These are phyloP conservation scores for Trametes villosa DNA, from an alignment of 768 basidiomycete species.

Conservation along the genomic window DNA sequence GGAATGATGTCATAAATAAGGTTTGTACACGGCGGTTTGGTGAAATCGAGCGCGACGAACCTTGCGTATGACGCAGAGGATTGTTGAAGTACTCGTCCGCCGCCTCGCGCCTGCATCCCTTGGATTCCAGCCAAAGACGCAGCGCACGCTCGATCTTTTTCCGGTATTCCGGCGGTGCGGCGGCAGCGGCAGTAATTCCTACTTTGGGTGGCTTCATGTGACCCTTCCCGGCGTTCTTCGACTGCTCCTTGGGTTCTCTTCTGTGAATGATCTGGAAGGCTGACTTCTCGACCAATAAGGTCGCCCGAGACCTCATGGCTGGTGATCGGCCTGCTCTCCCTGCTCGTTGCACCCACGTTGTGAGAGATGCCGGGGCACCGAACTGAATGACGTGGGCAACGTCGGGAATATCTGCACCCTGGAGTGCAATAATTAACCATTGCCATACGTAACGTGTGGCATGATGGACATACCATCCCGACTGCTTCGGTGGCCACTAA, in stretches of 20 bases:
- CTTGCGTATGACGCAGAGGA: constrained; percentile 25
- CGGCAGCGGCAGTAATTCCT: no score
- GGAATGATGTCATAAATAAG: no score
- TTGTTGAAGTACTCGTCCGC: constrained; percentile 40
- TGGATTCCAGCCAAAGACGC: constrained; percentile 34
- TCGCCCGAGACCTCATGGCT: neutral
- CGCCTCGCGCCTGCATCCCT: constrained; percentile 35
- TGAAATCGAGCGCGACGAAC: no score
- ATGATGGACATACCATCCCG: neutral
- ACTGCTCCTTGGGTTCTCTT: neutral
- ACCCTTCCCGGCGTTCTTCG: neutral
- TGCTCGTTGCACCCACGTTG: constrained; percentile 38
- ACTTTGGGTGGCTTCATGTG: neutral
- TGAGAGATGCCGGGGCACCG: constrained; percentile 36
- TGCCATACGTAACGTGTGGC: neutral
- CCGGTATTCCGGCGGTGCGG: neutral
- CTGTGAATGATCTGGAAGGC: neutral
- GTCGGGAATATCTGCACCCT: constrained; percentile 36
- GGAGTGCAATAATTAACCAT: constrained; percentile 8
- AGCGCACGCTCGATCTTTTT: constrained; percentile 37
- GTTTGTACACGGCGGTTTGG: no score
- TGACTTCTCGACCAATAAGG: neutral
- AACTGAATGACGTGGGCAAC: constrained; percentile 43
- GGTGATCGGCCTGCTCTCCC: constrained; percentile 18
- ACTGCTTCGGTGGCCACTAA: neutral